Percentiles rank a stretch among this genome's conserved stretches.
These are phyloP conservation scores for Phialocephala sp. DNA, from an alignment of 2,329 filamentous ascomycete genomes.

Conservation along the genomic window DNA sequence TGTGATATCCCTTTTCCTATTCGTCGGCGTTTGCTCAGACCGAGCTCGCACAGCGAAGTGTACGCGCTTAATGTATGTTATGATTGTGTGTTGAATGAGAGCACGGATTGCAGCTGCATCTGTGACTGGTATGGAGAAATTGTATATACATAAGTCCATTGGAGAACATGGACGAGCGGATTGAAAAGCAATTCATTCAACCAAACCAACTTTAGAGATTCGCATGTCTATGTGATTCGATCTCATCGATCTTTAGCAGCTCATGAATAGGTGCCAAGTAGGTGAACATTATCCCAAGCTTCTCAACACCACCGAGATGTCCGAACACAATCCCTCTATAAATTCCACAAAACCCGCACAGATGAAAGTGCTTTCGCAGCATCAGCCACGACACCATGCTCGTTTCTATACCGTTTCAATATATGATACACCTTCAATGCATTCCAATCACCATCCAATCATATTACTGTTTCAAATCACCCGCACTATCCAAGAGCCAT, in stretches of 20 bases:
- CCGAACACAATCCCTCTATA: not conserved
- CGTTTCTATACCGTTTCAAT: not conserved
- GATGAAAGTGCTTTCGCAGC: not conserved
- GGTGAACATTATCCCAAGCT: not conserved
- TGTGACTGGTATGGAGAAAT: not conserved
- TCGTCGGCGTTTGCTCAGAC: not conserved
- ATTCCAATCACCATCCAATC: not conserved
- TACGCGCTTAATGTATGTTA: constrained; percentile 33
- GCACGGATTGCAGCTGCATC: not conserved
- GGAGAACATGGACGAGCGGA: not conserved
- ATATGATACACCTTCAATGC: not conserved
- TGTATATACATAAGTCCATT: constrained; percentile 12
- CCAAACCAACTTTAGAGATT: not conserved
- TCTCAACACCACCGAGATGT: not conserved
- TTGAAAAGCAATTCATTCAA: not conserved
- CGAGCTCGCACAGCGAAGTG: not conserved
- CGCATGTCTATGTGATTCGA: not conserved
- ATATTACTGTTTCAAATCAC: not conserved
- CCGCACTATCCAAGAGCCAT: not conserved
- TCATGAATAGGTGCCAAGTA: not conserved
- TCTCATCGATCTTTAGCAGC: not conserved
- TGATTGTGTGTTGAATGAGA: constrained; percentile 20
- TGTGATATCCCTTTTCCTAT: constrained; percentile 31
- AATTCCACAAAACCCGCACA: not conserved
- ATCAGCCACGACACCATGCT: not conserved